Evolutionary conservation across 495 filamentous ascomycete species (phyloP), one percentile per base, ranked within the genome.

Genomic region (Bathelium albidoporum): DNA sequence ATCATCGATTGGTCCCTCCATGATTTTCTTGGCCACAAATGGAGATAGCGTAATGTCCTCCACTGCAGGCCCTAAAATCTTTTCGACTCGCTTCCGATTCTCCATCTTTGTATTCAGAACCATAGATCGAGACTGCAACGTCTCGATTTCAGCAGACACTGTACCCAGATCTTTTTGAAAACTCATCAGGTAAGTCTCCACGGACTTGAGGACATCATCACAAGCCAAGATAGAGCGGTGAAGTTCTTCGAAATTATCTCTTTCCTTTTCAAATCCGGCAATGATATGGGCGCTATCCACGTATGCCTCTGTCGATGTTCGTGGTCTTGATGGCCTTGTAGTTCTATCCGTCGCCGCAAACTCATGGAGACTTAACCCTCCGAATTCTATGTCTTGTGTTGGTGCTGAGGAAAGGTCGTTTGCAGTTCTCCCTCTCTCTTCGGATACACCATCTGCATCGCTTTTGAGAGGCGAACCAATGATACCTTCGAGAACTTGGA

Each of bases 101-200:
- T 93, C 88, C 34, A 97, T 76, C 73, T 90, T 85, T n/a, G 87
- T 83, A 67, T 92, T 97, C 65, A 98, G 73, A 34, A 87, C 83
- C 4, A 85, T 84, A 1, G 94, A 97, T 20, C 91, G 85, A 34
- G 87, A 84, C 73, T 98, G 94, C 20, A 98, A 78, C 16, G 84
- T 90, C 75, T 98, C 95, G 31, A 98, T 98, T 70, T 98, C 94
- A 2, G 89, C 85, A 10, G 94, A 96, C 5, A 98, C 95, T 1
- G 83, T 82, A 2, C 90, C 91, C 16, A 98, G 80, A 72, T 98
- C 94, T 59, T 87, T 88, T 74, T 92, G 91, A 69, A 98, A 98
- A 71, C 87, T 90, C 49, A 89, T 89, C 59, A 98, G 76, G 71
- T 96, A 97, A 20, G 82, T 82, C 75, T 98, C 93, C 55, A 98